Base-by-base conservation (phyloP, 495 filamentous ascomycete species). In the Penicilliopsis zonata region DNA sequence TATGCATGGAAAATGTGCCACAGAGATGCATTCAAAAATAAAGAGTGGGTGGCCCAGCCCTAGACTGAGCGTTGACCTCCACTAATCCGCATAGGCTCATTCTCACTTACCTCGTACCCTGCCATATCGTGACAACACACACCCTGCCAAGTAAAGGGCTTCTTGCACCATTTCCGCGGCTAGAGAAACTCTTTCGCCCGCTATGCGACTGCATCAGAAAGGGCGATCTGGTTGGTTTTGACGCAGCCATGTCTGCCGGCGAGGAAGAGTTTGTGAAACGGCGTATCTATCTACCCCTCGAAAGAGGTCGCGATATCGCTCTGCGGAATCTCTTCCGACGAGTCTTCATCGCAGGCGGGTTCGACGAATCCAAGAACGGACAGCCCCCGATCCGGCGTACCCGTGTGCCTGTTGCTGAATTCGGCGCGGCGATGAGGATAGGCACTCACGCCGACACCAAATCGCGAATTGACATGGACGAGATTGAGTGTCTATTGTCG, bases 251-350 rank as follows among this genome's bases (percentile, higher is more conserved):
- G 35, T 65, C 70, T 14, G 74, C 76, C 3, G 79, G 80, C 8
- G 84, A 94, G 51, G 74, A 79, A 7, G 82, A 90, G 35, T 94
- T 95, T 34, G 86, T 96, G 28, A 87, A 81, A 53, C 74, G 85
- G n/a, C 80, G 92, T 13, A 94, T 96, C 42, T 96, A 94, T 54
- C 70, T 98, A 9, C 94, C 87, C 0, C 69, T 98, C 0, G 90
- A 98, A 42, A 75, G 90, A 5, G 84, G 85, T 2, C 77, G 88
- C 6, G 92, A 98, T 41, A 82, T 98, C 30, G 80, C 83, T 6
- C 49, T 96, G 34, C 75, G 90, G 9, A 98, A 96, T 46, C 58
- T 98, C 0, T 71, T 94, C 34, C 74, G 92, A 14, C 92, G 90
- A 38, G 86, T 95, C 2, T 94, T 86, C 50, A 55, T 94, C 24